A percentile compares a stretch with the other conserved stretches of the same genome.
Evolutionary conservation across 1,284 basidiomycete genomes (phyloP).

Genomic region (Gomphus bonarii): DNA sequence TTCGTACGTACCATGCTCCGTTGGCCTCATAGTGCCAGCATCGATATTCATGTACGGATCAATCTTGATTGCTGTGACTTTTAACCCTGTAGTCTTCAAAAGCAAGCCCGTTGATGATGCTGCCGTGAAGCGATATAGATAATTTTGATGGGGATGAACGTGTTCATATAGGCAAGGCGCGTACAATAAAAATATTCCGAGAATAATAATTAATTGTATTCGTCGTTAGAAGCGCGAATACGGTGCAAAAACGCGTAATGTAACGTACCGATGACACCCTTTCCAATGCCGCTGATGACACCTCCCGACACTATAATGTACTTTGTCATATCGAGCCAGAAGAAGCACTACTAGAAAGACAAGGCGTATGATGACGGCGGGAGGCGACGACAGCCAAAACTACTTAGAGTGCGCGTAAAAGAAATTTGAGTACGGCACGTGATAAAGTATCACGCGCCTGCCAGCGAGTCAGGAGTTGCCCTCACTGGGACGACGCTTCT

Average conservation of each 20-base stretch:
- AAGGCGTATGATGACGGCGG: not conserved
- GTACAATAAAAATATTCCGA: not conserved
- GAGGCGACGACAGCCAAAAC: not conserved
- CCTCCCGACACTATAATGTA: slow-evolving; percentile 89
- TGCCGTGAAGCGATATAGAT: slow-evolving; percentile 20
- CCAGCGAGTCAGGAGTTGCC: no score
- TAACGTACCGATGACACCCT: slow-evolving; percentile 83
- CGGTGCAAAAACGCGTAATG: not conserved
- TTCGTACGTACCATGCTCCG: slow-evolving; percentile 78
- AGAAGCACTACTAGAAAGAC: not conserved
- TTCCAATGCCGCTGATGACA: slow-evolving; percentile 90
- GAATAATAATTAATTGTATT: not conserved
- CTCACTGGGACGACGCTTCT: not conserved
- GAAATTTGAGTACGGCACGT: not conserved
- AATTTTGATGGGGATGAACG: not conserved
- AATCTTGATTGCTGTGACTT: slow-evolving; percentile 98
- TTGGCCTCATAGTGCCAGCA: slow-evolving; percentile 98
- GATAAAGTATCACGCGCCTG: not conserved
- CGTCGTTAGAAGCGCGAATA: not conserved
- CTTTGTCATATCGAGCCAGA: slow-evolving; percentile 54
- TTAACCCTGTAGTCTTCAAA: slow-evolving; percentile 90
- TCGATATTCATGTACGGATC: slow-evolving; percentile 99
- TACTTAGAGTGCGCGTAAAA: not conserved
- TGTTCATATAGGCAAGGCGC: not conserved
- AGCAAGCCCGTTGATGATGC: slow-evolving; percentile 96